These are phyloP conservation scores for Russula brevipes DNA, from an alignment of 768 basidiomycete species.

Conservation along the genomic window DNA sequence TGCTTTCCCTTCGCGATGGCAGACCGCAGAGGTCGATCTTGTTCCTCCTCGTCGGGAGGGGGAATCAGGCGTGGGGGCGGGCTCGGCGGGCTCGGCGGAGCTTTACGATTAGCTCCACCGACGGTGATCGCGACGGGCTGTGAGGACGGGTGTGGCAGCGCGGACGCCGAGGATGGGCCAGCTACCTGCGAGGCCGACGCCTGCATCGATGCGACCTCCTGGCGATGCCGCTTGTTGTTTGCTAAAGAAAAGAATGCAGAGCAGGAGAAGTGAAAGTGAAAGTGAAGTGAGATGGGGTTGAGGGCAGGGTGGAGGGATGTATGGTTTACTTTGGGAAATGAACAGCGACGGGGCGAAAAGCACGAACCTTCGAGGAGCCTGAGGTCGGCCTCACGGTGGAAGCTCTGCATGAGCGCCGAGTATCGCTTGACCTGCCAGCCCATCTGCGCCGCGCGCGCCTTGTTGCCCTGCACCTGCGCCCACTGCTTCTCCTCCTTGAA, in stretches of 20 bases:
- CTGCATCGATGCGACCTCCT: constrained; percentile 21
- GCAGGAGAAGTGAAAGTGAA: too few species aligned
- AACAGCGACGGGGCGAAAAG: background rate
- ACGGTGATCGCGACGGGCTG: constrained; percentile 17
- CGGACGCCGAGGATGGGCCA: constrained; percentile 9
- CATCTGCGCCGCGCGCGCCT: constrained; percentile 69
- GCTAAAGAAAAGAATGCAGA: constrained; percentile 9
- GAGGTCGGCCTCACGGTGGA: constrained; percentile 69
- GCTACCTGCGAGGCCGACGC: constrained; percentile 21
- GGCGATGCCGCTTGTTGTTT: constrained; percentile 28
- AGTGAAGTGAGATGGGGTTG: too few species aligned
- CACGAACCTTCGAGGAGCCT: constrained; percentile 59
- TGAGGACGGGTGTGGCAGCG: constrained; percentile 3
- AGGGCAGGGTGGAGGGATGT: background rate
- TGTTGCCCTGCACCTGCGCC: constrained; percentile 75
- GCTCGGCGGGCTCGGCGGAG: constrained; percentile 1
- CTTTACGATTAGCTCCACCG: background rate
- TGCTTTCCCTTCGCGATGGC: constrained; percentile 18
- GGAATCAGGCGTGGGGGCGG: constrained; percentile 16
- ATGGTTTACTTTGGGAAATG: background rate
- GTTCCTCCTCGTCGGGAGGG: constrained; percentile 8
- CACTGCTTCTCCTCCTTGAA: constrained; percentile 86
- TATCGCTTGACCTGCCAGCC: constrained; percentile 82
- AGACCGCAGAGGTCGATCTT: constrained; percentile 1
- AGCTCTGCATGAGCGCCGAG: constrained; percentile 73